Conservation (phyloP, 768 basidiomycete genomes). For the Termitomyces eurrhizus region DNA sequence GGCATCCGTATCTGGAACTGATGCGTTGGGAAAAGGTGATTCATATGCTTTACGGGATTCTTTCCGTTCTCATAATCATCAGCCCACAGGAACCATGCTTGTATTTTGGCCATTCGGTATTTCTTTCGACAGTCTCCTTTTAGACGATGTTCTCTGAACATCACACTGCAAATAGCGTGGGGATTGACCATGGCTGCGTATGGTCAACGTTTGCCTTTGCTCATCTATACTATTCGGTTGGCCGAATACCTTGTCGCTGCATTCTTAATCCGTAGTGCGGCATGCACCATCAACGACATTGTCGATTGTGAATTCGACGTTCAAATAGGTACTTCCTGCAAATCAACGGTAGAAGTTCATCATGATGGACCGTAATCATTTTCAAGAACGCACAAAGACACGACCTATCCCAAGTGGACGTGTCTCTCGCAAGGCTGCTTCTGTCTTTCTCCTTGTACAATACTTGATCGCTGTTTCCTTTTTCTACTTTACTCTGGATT, state of each 20-base stretch:
- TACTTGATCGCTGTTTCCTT: not conserved
- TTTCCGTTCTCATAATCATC: not conserved
- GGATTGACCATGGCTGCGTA: not conserved
- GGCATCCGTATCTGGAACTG: not conserved
- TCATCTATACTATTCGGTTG: not conserved
- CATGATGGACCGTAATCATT: not conserved
- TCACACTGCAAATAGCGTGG: not conserved
- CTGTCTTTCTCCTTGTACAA: not conserved
- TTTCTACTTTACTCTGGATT: not conserved
- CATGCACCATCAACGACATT: constrained; percentile 14
- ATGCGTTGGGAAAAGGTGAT: not conserved
- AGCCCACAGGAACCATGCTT: not conserved
- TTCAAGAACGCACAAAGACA: constrained; percentile 8
- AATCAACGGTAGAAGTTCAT: not conserved
- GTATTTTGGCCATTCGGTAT: not conserved
- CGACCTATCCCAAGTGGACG: constrained; percentile 7
- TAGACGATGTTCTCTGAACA: not conserved
- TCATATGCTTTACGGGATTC: no score
- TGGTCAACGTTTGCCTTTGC: not conserved
- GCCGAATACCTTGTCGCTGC: not conserved
- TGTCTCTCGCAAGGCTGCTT: constrained; percentile 1
- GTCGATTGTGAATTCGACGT: constrained; percentile 16
- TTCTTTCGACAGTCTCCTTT: not conserved
- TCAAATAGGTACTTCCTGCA: constrained; percentile 13
- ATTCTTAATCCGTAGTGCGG: not conserved